Conservation (phyloP, 768 basidiomycete species). For the Psilocybe sp. region DNA sequence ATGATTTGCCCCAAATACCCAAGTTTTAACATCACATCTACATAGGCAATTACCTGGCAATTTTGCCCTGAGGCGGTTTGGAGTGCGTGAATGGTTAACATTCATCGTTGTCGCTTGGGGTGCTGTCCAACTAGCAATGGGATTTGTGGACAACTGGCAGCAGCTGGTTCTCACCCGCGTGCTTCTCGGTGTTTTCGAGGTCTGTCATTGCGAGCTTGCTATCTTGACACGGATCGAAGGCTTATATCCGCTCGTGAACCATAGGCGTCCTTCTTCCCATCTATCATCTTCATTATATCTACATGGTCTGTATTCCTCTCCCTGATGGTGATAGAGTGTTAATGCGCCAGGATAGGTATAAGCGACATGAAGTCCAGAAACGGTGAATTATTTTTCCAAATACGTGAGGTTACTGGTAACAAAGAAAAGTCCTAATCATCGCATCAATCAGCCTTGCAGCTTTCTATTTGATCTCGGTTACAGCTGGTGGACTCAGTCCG, state of each 20-base stretch:
- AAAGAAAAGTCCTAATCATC: slow-evolving; percentile 4
- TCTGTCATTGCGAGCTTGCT: slow-evolving; percentile 9
- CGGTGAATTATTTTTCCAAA: slow-evolving; percentile 23
- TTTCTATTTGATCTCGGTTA: slow-evolving; percentile 38
- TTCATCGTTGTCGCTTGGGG: slow-evolving; percentile 41
- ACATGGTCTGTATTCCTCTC: slow-evolving; percentile 32
- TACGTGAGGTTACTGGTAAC: not conserved
- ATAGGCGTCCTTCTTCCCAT: slow-evolving; percentile 47
- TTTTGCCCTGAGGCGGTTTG: slow-evolving; percentile 38
- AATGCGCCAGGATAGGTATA: slow-evolving; percentile 31
- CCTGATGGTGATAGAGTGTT: not conserved
- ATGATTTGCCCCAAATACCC: not conserved
- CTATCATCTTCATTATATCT: slow-evolving; percentile 43
- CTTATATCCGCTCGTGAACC: not conserved
- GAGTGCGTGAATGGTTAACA: slow-evolving; percentile 42
- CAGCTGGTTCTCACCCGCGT: slow-evolving; percentile 37
- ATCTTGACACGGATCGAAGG: not conserved
- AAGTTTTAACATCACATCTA: not conserved
- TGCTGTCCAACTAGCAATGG: slow-evolving; percentile 42
- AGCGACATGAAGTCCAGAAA: slow-evolving; percentile 44
- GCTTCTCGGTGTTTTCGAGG: slow-evolving; percentile 41
- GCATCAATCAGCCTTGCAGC: slow-evolving; percentile 28
- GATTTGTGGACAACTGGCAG: slow-evolving; percentile 38
- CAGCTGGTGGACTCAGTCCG: slow-evolving; percentile 38
- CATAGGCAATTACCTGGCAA: slow-evolving; percentile 26